Percentiles rank a stretch among this genome's conserved stretches.
Evolutionary conservation across 768 basidiomycete genomes (phyloP).

Genomic region (Cystobasidium tubakii): DNA sequence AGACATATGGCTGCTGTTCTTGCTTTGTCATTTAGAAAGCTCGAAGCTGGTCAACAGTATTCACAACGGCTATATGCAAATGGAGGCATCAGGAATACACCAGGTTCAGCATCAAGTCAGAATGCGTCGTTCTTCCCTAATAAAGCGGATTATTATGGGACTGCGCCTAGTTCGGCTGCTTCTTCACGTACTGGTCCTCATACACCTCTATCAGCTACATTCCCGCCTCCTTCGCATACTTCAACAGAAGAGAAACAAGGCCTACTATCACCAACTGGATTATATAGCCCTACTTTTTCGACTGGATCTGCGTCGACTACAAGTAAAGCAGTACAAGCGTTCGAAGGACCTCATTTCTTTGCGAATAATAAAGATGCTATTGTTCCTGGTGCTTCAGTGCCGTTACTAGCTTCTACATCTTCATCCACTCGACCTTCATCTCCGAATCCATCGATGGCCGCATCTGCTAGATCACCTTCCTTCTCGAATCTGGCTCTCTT

Average conservation of each 20-base stretch:
- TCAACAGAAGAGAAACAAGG: neutral
- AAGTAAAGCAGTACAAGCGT: constrained; percentile 46
- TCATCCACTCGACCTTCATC: neutral
- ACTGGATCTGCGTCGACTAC: neutral
- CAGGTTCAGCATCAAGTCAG: neutral
- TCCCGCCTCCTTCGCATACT: neutral
- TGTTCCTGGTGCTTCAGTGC: constrained; percentile 51
- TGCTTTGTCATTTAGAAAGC: constrained; percentile 60
- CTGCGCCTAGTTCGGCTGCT: constrained; percentile 3
- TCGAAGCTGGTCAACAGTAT: constrained; percentile 5
- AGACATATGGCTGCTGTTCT: constrained; percentile 80
- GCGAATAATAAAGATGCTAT: constrained; percentile 70
- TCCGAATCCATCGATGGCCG: neutral
- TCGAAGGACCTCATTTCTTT: constrained; percentile 78
- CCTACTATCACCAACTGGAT: constrained; percentile 4
- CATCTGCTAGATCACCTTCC: constrained; percentile 1
- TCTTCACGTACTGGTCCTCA: neutral
- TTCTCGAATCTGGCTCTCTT: neutral
- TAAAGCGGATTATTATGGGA: neutral
- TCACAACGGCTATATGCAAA: neutral
- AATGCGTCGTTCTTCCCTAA: neutral
- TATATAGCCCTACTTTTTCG: constrained; percentile 22
- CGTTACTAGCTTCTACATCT: neutral
- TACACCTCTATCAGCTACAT: constrained; percentile 5
- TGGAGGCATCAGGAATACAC: neutral